Conservation (phyloP, 495 filamentous ascomycete genomes). For the Wilcoxina mikolae region DNA sequence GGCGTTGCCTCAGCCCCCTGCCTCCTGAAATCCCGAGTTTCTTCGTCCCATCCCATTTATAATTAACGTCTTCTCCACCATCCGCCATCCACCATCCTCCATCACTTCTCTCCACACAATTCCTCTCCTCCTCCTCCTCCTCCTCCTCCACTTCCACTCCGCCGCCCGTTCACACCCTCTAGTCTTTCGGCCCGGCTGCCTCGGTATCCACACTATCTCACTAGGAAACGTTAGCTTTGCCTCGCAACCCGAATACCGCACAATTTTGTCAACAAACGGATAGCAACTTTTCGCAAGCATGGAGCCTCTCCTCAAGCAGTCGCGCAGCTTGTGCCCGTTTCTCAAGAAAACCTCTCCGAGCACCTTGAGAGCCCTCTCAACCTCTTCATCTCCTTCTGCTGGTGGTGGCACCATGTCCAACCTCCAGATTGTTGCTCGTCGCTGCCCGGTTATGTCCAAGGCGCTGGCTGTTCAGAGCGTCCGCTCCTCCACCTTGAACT, state of each 20-base stretch:
- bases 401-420: constrained; percentile 89
- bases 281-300: constrained; percentile 36
- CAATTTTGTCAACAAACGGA: neutral
- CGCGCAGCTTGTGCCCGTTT: constrained; percentile 89
- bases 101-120: neutral
- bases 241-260: neutral
- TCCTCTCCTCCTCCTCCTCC: neutral
- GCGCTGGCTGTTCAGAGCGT: constrained; percentile 80
- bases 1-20: neutral
- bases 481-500: constrained; percentile 33
- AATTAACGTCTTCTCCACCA: neutral
- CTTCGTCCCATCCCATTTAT: neutral
- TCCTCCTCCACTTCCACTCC: neutral
- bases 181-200: neutral
- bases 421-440: constrained; percentile 81
- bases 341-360: constrained; percentile 84
- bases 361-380: constrained; percentile 77
- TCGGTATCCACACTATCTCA: neutral
- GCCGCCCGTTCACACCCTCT: neutral
- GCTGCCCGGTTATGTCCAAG: constrained; percentile 98
- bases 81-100: neutral
- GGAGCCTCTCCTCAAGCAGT: constrained; percentile 89
- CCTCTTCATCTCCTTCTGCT: constrained; percentile 50
- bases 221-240: neutral
- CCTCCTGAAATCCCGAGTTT: neutral